Evolutionary conservation across 306 rosid species (phyloP), one percentile per base, ranked within the genome.

Genomic region (Cicer chorassanicum): DNA sequence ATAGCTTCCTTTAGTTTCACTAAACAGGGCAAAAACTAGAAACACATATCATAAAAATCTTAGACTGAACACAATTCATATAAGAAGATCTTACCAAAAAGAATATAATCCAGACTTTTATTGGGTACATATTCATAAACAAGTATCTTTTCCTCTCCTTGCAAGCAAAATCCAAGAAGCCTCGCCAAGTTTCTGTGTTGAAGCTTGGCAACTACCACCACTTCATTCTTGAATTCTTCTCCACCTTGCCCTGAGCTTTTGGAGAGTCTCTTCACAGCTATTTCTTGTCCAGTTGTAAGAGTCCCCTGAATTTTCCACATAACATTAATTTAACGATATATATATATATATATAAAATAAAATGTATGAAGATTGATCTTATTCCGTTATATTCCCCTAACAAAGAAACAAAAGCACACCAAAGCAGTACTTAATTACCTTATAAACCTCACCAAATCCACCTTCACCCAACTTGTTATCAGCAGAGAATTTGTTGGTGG

Each of bases 211-310:
- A 86, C 77, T 63, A 89, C 21, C 6, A 78, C 40, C 6, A 84
- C 82, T 60, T 89, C 94, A 64, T 82, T 89, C 79, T 85, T 85
- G 68, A 89, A 89, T 56, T 89, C 87, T 49, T 40, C 40, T 3
- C 7, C 40, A 48, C 89, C 90, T 81, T 86, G 90, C 4, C 65
- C 72, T 14, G 94, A 87, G n/a, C 65, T 14, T 63, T 4, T 73
- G 11, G 87, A 87, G 55, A 87, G 84, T 81, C 92, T 86, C 53
- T 89, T 84, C 36, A 87, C 90, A 43, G 89, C 92, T 19, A 89
- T 67, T 67, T 75, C 74, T 76, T 80, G 78, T 18, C 85, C 84
- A 11, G 45, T 38, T 0, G 83, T 3, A 39, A 86, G 87, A 1
- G 19, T 36, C 1, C 92, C 90, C 95, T 84, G 69, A 82, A 72